Evolutionary conservation across 2,329 filamentous ascomycete species (phyloP).

Genomic region (Fusarium subglutinans): DNA sequence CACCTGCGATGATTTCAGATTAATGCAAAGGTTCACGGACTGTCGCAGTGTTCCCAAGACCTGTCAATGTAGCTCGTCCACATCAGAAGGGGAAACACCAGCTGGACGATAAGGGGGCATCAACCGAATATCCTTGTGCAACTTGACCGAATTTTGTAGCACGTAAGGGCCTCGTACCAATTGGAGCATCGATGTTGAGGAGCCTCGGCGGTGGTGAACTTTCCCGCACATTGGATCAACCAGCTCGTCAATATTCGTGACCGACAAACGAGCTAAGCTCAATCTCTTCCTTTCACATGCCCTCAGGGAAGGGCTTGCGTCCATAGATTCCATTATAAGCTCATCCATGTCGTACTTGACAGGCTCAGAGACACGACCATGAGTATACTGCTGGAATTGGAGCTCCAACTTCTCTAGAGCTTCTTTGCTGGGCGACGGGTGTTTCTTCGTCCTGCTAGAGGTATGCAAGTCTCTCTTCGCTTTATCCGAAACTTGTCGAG

Average conservation of each 20-base stretch:
- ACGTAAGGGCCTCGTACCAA: slow-evolving; percentile 10
- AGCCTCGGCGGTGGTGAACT: slow-evolving; percentile 17
- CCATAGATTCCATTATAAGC: slow-evolving; percentile 35
- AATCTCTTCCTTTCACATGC: slow-evolving; percentile 45
- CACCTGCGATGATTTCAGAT: not conserved
- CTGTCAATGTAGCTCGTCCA: slow-evolving; percentile 50
- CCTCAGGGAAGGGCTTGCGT: slow-evolving; percentile 24
- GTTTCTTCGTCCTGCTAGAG: slow-evolving; percentile 50
- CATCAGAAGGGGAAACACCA: slow-evolving; percentile 39
- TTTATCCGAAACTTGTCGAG: slow-evolving; percentile 2
- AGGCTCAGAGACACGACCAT: slow-evolving; percentile 26
- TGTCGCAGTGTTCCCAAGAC: too few species aligned
- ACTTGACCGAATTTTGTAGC: slow-evolving; percentile 25
- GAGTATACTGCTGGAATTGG: slow-evolving; percentile 48
- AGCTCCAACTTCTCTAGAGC: slow-evolving; percentile 51
- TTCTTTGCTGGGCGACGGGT: slow-evolving; percentile 56
- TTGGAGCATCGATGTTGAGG: slow-evolving; percentile 22
- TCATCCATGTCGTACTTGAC: slow-evolving; percentile 44
- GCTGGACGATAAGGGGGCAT: slow-evolving; percentile 39
- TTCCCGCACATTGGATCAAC: not conserved
- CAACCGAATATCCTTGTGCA: slow-evolving; percentile 41
- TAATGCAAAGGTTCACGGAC: not conserved
- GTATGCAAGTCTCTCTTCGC: not conserved
- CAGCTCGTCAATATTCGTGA: slow-evolving; percentile 27
- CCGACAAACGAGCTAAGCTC: slow-evolving; percentile 22